These are phyloP conservation scores for Salvia hispanica DNA, from an alignment of 257 asterid species.

Conservation along the genomic window DNA sequence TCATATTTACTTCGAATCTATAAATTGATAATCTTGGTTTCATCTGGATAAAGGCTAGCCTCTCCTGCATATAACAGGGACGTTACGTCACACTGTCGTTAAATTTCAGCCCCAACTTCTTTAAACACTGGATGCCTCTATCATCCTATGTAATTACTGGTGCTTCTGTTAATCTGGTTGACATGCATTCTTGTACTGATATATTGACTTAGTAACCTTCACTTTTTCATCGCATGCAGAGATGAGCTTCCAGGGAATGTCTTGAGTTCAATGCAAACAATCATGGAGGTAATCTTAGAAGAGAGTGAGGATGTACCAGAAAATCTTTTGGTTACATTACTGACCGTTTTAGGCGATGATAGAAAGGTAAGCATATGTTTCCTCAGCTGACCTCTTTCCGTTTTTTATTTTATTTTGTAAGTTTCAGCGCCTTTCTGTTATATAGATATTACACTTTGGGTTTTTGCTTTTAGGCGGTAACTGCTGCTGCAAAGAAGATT, in stretches of 20 bases:
- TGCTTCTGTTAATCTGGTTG: background rate
- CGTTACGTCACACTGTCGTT: too few relatives aligned
- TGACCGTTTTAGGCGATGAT: constrained; percentile 80
- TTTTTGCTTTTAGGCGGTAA: constrained; percentile 55
- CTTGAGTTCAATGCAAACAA: constrained; percentile 86
- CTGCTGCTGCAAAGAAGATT: constrained; percentile 73
- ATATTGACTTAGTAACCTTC: constrained; percentile 5
- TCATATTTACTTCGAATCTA: too few relatives aligned
- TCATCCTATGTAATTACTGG: constrained; percentile 13
- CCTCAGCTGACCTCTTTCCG: too few relatives aligned
- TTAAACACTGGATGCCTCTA: background rate
- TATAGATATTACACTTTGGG: constrained; percentile 23
- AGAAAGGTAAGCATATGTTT: constrained; percentile 44
- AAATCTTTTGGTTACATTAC: constrained; percentile 62
- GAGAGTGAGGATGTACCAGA: constrained; percentile 94
- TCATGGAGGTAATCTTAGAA: constrained; percentile 84
- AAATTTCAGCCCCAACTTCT: too few relatives aligned
- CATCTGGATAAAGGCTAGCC: too few relatives aligned
- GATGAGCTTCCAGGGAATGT: constrained; percentile 80
- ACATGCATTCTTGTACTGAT: constrained; percentile 13
- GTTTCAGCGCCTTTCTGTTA: too few relatives aligned
- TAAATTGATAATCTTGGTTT: too few relatives aligned
- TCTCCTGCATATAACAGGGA: too few relatives aligned
- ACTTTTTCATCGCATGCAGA: constrained; percentile 43
- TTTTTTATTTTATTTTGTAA: too few relatives aligned